Percentiles rank a stretch among this genome's conserved stretches.
Conservation (phyloP, 208 protist genomes). For the Leishmania tropica region DNA sequence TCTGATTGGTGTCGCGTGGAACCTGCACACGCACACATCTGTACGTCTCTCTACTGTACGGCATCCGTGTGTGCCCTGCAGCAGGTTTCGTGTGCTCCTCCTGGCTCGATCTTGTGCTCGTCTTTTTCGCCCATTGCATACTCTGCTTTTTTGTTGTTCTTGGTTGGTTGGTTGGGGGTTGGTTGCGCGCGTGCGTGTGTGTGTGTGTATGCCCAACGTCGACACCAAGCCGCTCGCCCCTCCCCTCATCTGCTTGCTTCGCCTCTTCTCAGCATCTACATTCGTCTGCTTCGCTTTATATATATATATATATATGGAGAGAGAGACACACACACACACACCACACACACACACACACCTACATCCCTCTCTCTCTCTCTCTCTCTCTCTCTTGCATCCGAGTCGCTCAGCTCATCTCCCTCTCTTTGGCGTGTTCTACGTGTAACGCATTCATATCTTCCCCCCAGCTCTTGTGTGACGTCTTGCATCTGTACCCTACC, state of each 20-base stretch:
- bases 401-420: no score
- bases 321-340: no score
- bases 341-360: no score
- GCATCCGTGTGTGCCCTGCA: no score
- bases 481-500: neutral
- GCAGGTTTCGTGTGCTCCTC: no score
- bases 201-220: neutral
- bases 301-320: slow-evolving; percentile 1
- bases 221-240: neutral
- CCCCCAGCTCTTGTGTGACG: neutral
- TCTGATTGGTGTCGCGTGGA: neutral
- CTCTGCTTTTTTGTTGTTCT: neutral
- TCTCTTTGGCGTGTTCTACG: no score
- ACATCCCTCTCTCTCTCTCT: no score
- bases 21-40: neutral
- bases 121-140: no score
- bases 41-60: no score
- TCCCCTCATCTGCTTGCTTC: neutral
- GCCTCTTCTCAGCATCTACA: neutral
- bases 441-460: neutral
- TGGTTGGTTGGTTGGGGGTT: no score
- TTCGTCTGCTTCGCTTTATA: neutral
- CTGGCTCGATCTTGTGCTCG: neutral
- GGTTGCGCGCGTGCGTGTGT: no score
- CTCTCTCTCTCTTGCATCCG: neutral